Base-by-base conservation (phyloP, 2,329 filamentous ascomycete species). In the Cadophora sp. region DNA sequence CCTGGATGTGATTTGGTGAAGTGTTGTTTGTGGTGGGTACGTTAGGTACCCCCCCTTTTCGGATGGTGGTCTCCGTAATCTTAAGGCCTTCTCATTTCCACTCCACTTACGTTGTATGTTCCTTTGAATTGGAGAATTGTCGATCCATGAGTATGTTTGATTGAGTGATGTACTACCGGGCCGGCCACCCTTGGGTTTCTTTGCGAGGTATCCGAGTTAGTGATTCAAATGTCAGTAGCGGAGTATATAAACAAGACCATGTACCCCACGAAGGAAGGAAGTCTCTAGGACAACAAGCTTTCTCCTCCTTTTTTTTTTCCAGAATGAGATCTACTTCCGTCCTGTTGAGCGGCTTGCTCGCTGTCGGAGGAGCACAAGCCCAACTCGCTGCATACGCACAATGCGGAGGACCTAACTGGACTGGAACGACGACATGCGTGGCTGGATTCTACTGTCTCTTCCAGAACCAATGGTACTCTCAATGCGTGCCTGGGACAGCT, bases 341-440 rank as follows among this genome's bases (percentile, higher is more conserved):
- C 1, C 39, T 62, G 11, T 14, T 45, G 11, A 59, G 36, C 33
- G 36, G 33, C 36, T 39, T 68, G 11, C 50, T 66, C 9, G 67
- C 64, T 22, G 36, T 39, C 14, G 60, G 47, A 22, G 60, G 47
- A 22, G 64, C 59, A 39, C 47, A 62, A 13, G 66, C 66, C 20
- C 63, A 66, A 24, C 45, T 51, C 36, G 51, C n/a, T 18, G 66
- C 64, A 3, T 79, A 72, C 53, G 68, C 63, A 14, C 77, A 79
- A 66, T 79, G 77, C 68, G 78, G 77, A 45, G 78, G 77, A 45
- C 73, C 61, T 62, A 72, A 68, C 24, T 79, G 65, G 62, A 73
- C 68, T 18, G 76, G 76, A 1, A 70, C 74, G 24, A 74, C 73
- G 9, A 65, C 59, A 3, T 78, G 77, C 68, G 73, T 71, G 5